These are phyloP conservation scores for Candida qinlingensis DNA, from an alignment of 805 yeast genomes.

Conservation along the genomic window DNA sequence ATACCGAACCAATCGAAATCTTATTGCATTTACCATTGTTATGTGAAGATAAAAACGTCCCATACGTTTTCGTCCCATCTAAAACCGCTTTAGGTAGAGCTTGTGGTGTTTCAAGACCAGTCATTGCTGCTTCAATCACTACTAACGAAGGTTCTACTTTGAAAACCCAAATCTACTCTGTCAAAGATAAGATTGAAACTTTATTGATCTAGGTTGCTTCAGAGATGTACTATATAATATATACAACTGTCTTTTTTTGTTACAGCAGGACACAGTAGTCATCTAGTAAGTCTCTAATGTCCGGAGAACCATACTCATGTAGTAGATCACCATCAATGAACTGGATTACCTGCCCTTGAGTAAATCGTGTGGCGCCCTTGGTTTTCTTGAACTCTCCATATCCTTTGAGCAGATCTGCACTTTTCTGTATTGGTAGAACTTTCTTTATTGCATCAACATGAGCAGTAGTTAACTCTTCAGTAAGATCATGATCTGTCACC, in stretches of 20 bases:
- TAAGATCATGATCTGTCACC: slow-evolving; percentile 5
- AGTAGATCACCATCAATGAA: slow-evolving; percentile 20
- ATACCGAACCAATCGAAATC: slow-evolving; percentile 98
- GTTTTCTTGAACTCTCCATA: slow-evolving; percentile 5
- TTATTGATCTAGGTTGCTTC: slow-evolving; percentile 62
- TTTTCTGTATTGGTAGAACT: slow-evolving; percentile 1
- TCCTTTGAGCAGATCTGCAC: not conserved
- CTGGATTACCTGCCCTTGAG: not conserved
- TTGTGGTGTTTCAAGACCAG: slow-evolving; percentile 99
- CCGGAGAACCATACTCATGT: slow-evolving; percentile 4
- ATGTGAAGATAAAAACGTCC: slow-evolving; percentile 99
- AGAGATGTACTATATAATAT: slow-evolving; percentile 9
- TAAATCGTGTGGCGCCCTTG: not conserved
- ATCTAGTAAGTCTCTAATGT: slow-evolving; percentile 3
- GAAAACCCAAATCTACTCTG: slow-evolving; percentile 93
- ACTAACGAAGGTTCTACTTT: slow-evolving; percentile 97
- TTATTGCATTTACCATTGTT: slow-evolving; percentile 93
- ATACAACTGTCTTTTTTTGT: not conserved
- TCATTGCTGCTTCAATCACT: slow-evolving; percentile 96
- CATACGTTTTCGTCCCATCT: slow-evolving; percentile 97
- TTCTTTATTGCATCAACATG: not conserved
- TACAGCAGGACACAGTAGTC: slow-evolving; percentile 6
- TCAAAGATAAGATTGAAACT: slow-evolving; percentile 98
- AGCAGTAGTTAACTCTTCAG: not conserved
- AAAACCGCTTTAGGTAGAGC: slow-evolving; percentile 99